Base-by-base conservation (phyloP, 1,139 yeast genomes). In the Suhomyces bolitotheri region DNA sequence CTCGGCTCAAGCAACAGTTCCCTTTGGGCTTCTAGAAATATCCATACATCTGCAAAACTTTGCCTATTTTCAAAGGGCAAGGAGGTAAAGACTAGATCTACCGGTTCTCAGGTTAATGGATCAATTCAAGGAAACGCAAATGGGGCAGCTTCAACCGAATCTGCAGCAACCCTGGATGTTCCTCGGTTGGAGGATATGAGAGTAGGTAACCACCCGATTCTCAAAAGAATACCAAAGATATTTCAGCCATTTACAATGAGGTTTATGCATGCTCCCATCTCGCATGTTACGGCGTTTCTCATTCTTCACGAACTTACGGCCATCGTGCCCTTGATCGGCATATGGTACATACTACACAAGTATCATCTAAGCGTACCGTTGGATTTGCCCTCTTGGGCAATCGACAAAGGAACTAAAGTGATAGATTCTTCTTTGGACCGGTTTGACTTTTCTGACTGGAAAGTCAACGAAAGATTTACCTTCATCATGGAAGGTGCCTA, bases 301-400 rank as follows among this genome's bases (percentile, higher is more conserved):
- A 61, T 89, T 2, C 66, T 90, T n/a, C 97, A 90, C 53, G 97
- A 90, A 55, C 49, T 87, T 28, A 76, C 96, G 0, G 96, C 97
- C 2, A 72, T 90, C 4, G 73, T 80, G 5, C 97, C 97, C 1
- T 70, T 90, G 33, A 64, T 87, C 21, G 80, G 80, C 0, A 54
- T 89, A 2, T 88, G 96, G 96, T 85, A 80, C 51, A 46, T 73
- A 1, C 76, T 87, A 47, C 85, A 86, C 57, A 71, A 79, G 41
- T 68, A 63, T 39, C 63, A 64, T n/a, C 48, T 58, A 33, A 46
- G 56, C 38, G 46, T 66, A 1, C 71, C 74, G 2, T 56, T 82
- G 15, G 84, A 81, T 33, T 52, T 83, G 19, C 92, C 95, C 0
- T 73, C 76, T 7, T 80, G 85, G 76, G 72, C 84, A 5, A 57